Evolutionary conservation across 140 eudicot species (phyloP).

Genomic region (Cichorium intybus): DNA sequence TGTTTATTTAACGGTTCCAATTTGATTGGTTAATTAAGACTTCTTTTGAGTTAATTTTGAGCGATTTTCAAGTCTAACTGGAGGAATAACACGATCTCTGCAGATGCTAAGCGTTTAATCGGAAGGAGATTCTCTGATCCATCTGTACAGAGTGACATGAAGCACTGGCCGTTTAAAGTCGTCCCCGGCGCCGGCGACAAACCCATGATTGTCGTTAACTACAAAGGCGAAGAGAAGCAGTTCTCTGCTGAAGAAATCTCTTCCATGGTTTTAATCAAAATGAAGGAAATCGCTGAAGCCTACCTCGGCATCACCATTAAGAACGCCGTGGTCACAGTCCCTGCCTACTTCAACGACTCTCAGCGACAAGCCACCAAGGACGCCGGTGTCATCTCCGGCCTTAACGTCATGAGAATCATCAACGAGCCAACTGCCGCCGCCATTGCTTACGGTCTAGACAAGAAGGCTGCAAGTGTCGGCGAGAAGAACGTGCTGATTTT

Average conservation of each 20-base stretch:
- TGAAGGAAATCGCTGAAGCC: slow-evolving; percentile 42
- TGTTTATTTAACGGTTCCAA: not conserved
- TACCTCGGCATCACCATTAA: slow-evolving; percentile 28
- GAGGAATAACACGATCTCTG: not conserved
- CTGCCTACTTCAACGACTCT: slow-evolving; percentile 41
- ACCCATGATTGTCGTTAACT: slow-evolving; percentile 30
- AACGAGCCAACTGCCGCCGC: slow-evolving; percentile 42
- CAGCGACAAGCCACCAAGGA: slow-evolving; percentile 43
- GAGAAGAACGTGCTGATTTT: slow-evolving; percentile 36
- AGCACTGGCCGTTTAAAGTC: slow-evolving; percentile 39
- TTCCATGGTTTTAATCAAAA: slow-evolving; percentile 33
- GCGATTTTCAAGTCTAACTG: not conserved
- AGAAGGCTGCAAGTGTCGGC: slow-evolving; percentile 32
- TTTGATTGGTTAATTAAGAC: not conserved
- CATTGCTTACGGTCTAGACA: slow-evolving; percentile 38
- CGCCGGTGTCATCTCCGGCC: slow-evolving; percentile 38
- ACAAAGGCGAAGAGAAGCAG: slow-evolving; percentile 34
- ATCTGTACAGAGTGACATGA: slow-evolving; percentile 32
- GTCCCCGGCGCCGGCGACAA: slow-evolving; percentile 29
- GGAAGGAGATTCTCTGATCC: slow-evolving; percentile 35
- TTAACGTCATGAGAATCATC: slow-evolving; percentile 36
- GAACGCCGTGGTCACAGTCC: slow-evolving; percentile 39
- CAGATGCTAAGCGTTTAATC: slow-evolving; percentile 41
- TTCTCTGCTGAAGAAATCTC: slow-evolving; percentile 44
- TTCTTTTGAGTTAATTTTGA: not conserved